phyloP scores from a whole-genome alignment of 2,329 filamentous ascomycete species.

The Madurella mycetomatis region DNA sequence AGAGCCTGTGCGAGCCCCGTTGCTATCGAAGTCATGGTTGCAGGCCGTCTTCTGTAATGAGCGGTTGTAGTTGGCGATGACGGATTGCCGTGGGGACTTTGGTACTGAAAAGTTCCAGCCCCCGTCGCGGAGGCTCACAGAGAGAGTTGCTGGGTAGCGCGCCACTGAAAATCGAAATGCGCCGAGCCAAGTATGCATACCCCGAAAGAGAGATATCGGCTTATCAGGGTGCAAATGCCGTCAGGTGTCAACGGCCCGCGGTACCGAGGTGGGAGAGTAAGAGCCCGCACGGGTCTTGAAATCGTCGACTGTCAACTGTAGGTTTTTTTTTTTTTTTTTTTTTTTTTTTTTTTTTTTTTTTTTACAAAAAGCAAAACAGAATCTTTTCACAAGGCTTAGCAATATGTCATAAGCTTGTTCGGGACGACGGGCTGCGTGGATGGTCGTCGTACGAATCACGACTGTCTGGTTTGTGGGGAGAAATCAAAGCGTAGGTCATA shows the following conservation, averaged over 20 bases:
- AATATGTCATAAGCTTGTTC: too few relatives aligned
- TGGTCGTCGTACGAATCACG: too few relatives aligned
- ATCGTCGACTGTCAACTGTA: too few relatives aligned
- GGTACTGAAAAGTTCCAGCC: constrained; percentile 18
- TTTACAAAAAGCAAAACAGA: too few relatives aligned
- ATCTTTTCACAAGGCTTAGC: neutral
- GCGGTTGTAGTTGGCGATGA: constrained; percentile 12
- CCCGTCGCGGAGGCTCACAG: neutral
- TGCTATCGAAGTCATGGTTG: constrained; percentile 60
- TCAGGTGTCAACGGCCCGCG: neutral
- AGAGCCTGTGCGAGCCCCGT: constrained; percentile 73
- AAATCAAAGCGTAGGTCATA: neutral
- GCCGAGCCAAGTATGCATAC: neutral
- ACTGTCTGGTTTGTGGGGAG: too few relatives aligned
- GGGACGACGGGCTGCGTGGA: too few relatives aligned
- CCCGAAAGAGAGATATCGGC: neutral
- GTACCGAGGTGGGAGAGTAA: too few relatives aligned
- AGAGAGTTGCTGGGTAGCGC: constrained; percentile 6
- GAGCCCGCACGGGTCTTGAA: too few relatives aligned
- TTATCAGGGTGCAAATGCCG: constrained; percentile 1
- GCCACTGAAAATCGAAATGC: neutral
- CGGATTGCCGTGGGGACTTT: constrained; percentile 12
- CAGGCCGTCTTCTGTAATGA: constrained; percentile 6
- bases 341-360: too few relatives aligned
- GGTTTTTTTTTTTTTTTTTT: too few relatives aligned